phyloP scores from a whole-genome alignment of 257 asterid genomes.

The Misopates orontium region DNA sequence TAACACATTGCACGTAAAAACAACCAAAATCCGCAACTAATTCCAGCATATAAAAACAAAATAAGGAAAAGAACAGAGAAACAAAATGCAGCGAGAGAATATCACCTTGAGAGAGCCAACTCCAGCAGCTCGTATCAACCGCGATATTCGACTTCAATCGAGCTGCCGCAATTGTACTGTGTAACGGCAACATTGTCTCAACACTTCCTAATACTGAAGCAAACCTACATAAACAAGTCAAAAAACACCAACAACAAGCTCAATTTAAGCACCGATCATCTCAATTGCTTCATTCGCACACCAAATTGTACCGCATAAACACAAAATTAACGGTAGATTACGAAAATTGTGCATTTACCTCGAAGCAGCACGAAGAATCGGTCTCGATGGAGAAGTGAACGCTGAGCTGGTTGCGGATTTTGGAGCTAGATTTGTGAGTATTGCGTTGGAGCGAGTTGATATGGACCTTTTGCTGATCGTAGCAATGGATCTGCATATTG shows the following conservation, averaged over 20 bases:
- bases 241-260: conserved; percentile 19
- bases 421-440: conserved; percentile 29
- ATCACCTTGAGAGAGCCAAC: conserved; percentile 59
- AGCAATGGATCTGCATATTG: conserved; percentile 47
- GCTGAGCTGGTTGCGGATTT: conserved; percentile 35
- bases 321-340: neutral
- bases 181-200: conserved; percentile 59
- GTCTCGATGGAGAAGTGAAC: conserved; percentile 32
- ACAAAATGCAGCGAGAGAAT: neutral
- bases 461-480: conserved; percentile 33
- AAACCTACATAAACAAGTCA: conserved; percentile 34
- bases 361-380: conserved; percentile 27
- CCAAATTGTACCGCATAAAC: neutral
- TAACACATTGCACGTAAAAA: neutral
- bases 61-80: neutral
- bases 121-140: conserved; percentile 52
- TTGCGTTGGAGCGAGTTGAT: conserved; percentile 33
- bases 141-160: conserved; percentile 60
- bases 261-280: neutral
- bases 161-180: conserved; percentile 57
- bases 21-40: neutral
- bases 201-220: conserved; percentile 41
- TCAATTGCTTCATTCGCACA: neutral
- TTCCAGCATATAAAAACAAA: neutral
- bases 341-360: conserved; percentile 31